Base-by-base conservation (phyloP, 2,329 filamentous ascomycete genomes). In the Epicoccum nigrum region DNA sequence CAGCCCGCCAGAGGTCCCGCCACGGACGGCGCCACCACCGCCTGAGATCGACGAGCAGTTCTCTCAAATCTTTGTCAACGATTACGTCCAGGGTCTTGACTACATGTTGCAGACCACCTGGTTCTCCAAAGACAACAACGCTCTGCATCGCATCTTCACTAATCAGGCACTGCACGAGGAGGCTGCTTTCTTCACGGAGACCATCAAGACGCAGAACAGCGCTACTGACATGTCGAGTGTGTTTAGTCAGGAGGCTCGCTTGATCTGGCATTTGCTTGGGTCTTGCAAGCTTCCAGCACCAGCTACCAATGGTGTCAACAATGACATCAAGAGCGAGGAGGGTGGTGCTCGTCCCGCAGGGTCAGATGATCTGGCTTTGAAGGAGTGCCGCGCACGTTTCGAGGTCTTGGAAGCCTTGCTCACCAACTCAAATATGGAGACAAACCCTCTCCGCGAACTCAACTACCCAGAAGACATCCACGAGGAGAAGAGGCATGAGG, bases 401-500 rank as follows among this genome's bases (percentile, higher is more conserved):
- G 82, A 85, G 33, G 84, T 93, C 19, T 82, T 96, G 41, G 89
- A 96, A 68, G 81, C 85, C 4, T 79, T 97, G 27, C 76, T 96
- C 23, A 89, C 86, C 20, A 90, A 90, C 40, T 84, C 87, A 21
- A 84, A 85, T 50, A 73, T 94, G 47, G 63, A 75, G 1, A 67
- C 63, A 21, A 90, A 86, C 61, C 83, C 81, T 7, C 77, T 87
- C 40, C 77, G 82, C 44, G 75, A 72, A 76, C 40, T 79, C 78
- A 23, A 73, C 76, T 61, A 78, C 78, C 20, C 74, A 76, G 54
- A 77, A 78, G 68, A 74, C 51, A 67, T 70, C 34, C 69, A 71
- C n/a, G 63, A 65, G 13, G 41, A 43, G 17, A 64, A 69, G 50
- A 74, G 73, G 50, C 64, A 70, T 27, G 86, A 92, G 59, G 78